These are phyloP conservation scores for Leptomonas seymouri DNA, from an alignment of 208 protist species.

Conservation along the genomic window DNA sequence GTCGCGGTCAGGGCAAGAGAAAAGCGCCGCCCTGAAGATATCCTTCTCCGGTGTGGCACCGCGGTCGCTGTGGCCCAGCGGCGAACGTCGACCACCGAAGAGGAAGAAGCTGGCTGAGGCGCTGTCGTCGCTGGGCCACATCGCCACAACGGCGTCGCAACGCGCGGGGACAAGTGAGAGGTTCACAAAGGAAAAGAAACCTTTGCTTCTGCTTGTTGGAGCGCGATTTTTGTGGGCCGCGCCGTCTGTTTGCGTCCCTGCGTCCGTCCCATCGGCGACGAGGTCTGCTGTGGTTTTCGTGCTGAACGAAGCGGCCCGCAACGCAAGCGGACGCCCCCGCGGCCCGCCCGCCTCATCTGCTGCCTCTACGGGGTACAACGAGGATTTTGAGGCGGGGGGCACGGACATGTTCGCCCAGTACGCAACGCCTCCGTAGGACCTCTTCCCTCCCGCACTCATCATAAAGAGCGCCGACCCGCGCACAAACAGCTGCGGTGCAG, in stretches of 20 bases:
- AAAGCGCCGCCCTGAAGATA: constrained; percentile 5
- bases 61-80: not conserved
- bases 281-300: no score
- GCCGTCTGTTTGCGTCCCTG: not conserved
- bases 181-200: not conserved
- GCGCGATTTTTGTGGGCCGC: not conserved
- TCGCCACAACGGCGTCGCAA: constrained; percentile 6
- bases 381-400: not conserved
- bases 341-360: not conserved
- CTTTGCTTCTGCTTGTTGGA: not conserved
- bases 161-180: constrained; percentile 12
- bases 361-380: not conserved
- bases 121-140: constrained; percentile 4
- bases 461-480: not conserved
- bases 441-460: not conserved
- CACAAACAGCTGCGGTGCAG: constrained; percentile 22
- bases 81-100: constrained; percentile 6
- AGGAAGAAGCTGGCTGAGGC: constrained; percentile 1
- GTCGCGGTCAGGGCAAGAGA: not conserved
- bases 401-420: constrained; percentile 15
- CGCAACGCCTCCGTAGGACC: constrained; percentile 8
- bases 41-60: constrained; percentile 2
- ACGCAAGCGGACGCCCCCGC: not conserved
- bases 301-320: no score
- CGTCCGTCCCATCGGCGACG: not conserved